Evolutionary conservation across 2,329 filamentous ascomycete species (phyloP), one percentile per base, ranked within the genome.

Genomic region (Arthrobotrys entomopaga): DNA sequence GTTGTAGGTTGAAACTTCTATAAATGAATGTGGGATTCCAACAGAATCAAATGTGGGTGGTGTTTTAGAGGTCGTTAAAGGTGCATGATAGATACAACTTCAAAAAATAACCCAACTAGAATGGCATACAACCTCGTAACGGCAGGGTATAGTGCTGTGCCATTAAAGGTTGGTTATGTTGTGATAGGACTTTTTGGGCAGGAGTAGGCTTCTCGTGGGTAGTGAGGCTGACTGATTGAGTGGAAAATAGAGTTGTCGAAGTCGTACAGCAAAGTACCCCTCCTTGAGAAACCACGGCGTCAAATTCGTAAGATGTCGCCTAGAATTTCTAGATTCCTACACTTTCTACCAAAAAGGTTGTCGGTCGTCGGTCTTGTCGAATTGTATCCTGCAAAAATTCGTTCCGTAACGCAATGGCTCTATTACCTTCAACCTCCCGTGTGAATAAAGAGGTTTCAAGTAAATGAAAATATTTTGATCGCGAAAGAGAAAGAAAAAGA

Each of bases 21-120:
- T 65, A 73, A 73, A 73, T 56, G 69, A 73, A 42, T 63, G 69
- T 73, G 56, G 50, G 69, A 73, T 73, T 66, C 69, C 57, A 20
- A 63, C 15, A 40, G 69, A 73, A 73, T 66, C 69, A 73, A 57
- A 65, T 60, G 49, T 54, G 34, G 61, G 67, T 52, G 26, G 20
- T 49, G 60, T 63, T 61, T 61, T 34, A 29, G 26, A 73, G 50
- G 26, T 63, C 69, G 69, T 73, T 66, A 66, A 63, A 22, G 26
- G 53, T 49, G 69, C 69, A 73, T 73, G 50, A 50, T 61, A 73
- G 56, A 65, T 72, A 54, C 34, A 49, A 65, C 34, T 46, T 48
- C 48, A 15, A 54, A 19, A 15, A 19, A 15, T 5, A 49, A 65
- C 48, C 56, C 60, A 65, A 59, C 60, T 50, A 56, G 52, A 40